phyloP scores from a whole-genome alignment of 2,329 filamentous ascomycete genomes.

The Colletotrichum magnum region DNA sequence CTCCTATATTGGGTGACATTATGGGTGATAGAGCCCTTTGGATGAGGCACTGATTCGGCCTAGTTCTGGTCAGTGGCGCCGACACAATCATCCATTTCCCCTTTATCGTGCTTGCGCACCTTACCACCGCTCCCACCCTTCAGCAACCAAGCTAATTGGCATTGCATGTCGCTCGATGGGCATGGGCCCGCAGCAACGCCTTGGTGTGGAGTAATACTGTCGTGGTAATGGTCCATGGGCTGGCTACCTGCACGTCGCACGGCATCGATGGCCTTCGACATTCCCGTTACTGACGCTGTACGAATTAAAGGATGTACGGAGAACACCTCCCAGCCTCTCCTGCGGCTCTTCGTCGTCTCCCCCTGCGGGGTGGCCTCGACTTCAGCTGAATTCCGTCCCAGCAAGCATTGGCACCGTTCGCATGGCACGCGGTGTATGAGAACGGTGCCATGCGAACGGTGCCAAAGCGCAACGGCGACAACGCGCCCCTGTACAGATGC shows the following conservation, averaged over 20 bases:
- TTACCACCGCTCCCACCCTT: slow-evolving; percentile 9
- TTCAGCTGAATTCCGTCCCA: slow-evolving; percentile 19
- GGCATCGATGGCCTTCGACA: slow-evolving; percentile 22
- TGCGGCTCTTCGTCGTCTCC: slow-evolving; percentile 14
- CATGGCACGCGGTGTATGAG: no score
- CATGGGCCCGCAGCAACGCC: slow-evolving; percentile 5
- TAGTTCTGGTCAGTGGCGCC: slow-evolving; percentile 27
- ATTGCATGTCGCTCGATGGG: no score
- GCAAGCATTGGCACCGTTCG: slow-evolving; percentile 11
- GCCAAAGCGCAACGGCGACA: slow-evolving; percentile 1
- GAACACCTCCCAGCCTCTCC: slow-evolving; percentile 28
- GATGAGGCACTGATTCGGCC: slow-evolving; percentile 13
- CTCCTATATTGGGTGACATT: slow-evolving; percentile 29
- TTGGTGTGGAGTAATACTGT: slow-evolving; percentile 13
- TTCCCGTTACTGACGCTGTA: slow-evolving; percentile 25
- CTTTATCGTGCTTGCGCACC: slow-evolving; percentile 17
- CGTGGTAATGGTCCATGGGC: slow-evolving; percentile 3
- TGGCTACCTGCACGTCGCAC: slow-evolving; percentile 18
- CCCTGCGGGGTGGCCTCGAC: slow-evolving; percentile 4
- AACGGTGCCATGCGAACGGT: background rate
- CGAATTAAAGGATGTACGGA: background rate
- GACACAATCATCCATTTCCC: slow-evolving; percentile 21
- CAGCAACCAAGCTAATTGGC: background rate
- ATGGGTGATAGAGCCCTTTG: slow-evolving; percentile 19
- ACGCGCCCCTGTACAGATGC: background rate